Conservation (phyloP, 371 early-diverging fungal species). For the Lichtheimia hyalospora region DNA sequence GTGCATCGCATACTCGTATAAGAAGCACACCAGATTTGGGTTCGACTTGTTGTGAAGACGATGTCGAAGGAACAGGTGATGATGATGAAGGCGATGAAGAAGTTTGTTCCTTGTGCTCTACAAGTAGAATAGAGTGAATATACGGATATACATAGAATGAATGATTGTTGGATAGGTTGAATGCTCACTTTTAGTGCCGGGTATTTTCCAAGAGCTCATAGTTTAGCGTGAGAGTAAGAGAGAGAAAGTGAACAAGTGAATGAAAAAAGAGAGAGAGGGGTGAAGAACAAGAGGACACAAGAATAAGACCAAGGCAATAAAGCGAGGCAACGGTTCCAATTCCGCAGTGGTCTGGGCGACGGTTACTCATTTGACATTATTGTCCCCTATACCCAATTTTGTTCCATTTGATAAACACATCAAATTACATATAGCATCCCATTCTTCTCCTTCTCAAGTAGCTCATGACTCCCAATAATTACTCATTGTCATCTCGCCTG, state of each 20-base stretch:
- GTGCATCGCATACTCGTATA: slow-evolving; percentile 17
- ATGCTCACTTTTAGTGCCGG: slow-evolving; percentile 37
- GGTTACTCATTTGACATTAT: too few relatives aligned
- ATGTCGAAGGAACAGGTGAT: slow-evolving; percentile 6
- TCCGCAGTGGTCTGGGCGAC: too few relatives aligned
- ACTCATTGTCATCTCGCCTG: too few relatives aligned
- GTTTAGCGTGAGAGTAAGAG: background rate
- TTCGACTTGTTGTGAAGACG: slow-evolving; percentile 10
- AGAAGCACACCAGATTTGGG: slow-evolving; percentile 22
- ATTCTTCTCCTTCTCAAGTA: too few relatives aligned
- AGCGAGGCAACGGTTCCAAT: too few relatives aligned
- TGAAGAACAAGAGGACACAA: too few relatives aligned
- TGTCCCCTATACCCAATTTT: too few relatives aligned
- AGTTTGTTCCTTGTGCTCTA: slow-evolving; percentile 28
- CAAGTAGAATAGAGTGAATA: background rate
- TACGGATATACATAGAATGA: background rate
- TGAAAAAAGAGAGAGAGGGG: too few relatives aligned
- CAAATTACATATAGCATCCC: too few relatives aligned
- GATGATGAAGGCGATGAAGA: slow-evolving; percentile 5
- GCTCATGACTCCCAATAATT: too few relatives aligned
- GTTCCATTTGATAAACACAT: too few relatives aligned
- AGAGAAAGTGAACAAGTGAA: background rate
- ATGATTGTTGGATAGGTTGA: background rate
- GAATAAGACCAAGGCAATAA: too few relatives aligned
- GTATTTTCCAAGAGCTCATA: slow-evolving; percentile 46